These are phyloP conservation scores for Agaricus blazei DNA, from an alignment of 768 basidiomycete species.

Conservation along the genomic window DNA sequence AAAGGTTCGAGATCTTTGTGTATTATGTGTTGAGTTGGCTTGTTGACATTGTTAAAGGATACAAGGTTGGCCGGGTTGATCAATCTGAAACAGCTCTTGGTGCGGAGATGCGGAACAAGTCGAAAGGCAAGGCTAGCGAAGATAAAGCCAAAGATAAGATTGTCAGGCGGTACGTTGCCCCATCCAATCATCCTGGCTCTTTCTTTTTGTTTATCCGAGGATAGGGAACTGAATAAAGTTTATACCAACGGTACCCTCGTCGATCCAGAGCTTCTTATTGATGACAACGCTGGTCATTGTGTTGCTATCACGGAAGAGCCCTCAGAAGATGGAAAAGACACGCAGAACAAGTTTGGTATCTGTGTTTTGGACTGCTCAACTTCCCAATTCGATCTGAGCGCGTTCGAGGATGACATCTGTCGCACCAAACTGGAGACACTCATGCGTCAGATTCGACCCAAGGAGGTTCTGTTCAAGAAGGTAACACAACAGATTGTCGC, in stretches of 20 bases:
- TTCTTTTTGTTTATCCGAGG: neutral
- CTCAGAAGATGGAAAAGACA: slow-evolving; percentile 33
- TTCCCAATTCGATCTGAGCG: slow-evolving; percentile 87
- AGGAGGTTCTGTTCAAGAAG: slow-evolving; percentile 89
- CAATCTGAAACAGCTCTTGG: slow-evolving; percentile 97
- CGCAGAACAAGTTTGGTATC: slow-evolving; percentile 68
- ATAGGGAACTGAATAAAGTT: slow-evolving; percentile 88
- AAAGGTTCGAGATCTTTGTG: slow-evolving; percentile 43
- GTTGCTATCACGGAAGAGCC: slow-evolving; percentile 76
- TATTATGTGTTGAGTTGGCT: neutral
- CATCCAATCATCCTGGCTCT: neutral
- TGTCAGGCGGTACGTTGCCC: slow-evolving; percentile 58
- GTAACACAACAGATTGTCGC: slow-evolving; percentile 28
- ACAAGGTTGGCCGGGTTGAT: slow-evolving; percentile 95
- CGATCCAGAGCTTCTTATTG: slow-evolving; percentile 80
- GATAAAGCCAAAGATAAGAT: slow-evolving; percentile 79
- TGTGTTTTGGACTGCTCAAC: slow-evolving; percentile 94
- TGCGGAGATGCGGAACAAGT: slow-evolving; percentile 87
- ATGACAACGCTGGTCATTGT: slow-evolving; percentile 95
- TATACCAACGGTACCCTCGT: slow-evolving; percentile 96
- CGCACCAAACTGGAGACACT: slow-evolving; percentile 91
- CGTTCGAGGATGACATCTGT: slow-evolving; percentile 89
- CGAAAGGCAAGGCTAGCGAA: slow-evolving; percentile 49
- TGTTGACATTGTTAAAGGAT: slow-evolving; percentile 40
- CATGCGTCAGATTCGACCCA: slow-evolving; percentile 84